Base-by-base conservation (phyloP, 1,139 yeast species). In the Lodderomyces metapsilosis region DNA sequence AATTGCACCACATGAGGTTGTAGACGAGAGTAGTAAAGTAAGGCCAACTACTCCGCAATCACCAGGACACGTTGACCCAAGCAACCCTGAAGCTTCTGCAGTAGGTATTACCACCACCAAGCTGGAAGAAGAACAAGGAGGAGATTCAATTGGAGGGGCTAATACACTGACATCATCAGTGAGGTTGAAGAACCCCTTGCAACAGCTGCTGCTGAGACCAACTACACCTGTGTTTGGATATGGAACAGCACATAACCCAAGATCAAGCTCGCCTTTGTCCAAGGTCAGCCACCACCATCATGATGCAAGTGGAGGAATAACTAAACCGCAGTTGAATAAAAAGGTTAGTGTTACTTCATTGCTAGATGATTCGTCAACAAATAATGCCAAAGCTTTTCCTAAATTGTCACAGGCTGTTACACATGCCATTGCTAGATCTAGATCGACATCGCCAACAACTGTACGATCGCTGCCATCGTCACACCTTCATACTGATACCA, bases 291-390 rank as follows among this genome's bases (percentile, higher is more conserved):
- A 20, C 8, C 30, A 18, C 23, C 15, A 11, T 34, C 23, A 32
- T 21, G 28, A 10, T 6, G 22, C 4, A 5, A 23, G 37, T 10
- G 32, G 35, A 18, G 24, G 16, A 17, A 11, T 25, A 16, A 16
- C 38, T 11, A 27, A 17, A 46, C 48, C 23, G 42, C 40, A 24
- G 45, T 15, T 20, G 16, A 37, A 37, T 22, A 51, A 49, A 38
- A 64, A 62, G 41, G 69, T 67, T 2, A 58, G 66, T 22, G 68
- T 67, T 11, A 57, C 55, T 28, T 64, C 69, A 15, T 52, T 67
- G 40, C 54, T 67, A 38, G 68, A 58, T 21, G 57, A 49, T 37
- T 40, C 39, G 9, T n/a, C 31, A 5, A 12, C 16, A 16, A 7
- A 13, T 10, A 12, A n/a, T 9, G 17, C 32, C 18, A 28, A 28